Conservation (phyloP, 1,284 basidiomycete genomes). For the Apiotrichum veenhuisii region DNA sequence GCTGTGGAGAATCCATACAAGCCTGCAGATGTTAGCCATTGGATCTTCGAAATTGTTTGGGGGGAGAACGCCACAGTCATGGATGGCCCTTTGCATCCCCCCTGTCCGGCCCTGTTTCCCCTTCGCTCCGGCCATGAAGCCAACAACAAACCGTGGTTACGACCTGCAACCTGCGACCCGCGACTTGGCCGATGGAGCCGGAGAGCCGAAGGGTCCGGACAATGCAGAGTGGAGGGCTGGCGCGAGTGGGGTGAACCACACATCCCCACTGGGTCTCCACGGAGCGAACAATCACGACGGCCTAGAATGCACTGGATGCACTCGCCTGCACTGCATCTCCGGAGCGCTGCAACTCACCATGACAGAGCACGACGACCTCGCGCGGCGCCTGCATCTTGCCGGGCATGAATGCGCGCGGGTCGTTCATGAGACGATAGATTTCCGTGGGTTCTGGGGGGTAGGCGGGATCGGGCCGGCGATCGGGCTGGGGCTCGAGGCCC, state of each 20-base stretch:
- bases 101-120: too few species aligned
- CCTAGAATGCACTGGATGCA: too few species aligned
- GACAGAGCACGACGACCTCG: constrained; percentile 88
- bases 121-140: too few species aligned
- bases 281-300: too few species aligned
- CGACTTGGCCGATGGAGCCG: too few species aligned
- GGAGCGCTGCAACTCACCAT: constrained; percentile 74
- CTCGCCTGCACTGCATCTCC: too few species aligned
- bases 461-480: constrained; percentile 27
- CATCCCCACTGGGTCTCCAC: constrained; percentile 1
- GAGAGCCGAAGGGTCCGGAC: too few species aligned
- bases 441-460: constrained; percentile 33
- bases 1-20: constrained; percentile 87
- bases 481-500: constrained; percentile 6
- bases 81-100: not conserved
- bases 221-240: too few species aligned
- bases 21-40: constrained; percentile 53
- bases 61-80: not conserved
- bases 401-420: constrained; percentile 67
- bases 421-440: constrained; percentile 69
- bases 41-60: not conserved
- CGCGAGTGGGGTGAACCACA: too few species aligned
- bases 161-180: too few species aligned
- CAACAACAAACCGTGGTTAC: too few species aligned
- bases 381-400: constrained; percentile 66